Base-by-base conservation (phyloP, 2,329 filamentous ascomycete species). In the Uncinocarpus reesii region DNA sequence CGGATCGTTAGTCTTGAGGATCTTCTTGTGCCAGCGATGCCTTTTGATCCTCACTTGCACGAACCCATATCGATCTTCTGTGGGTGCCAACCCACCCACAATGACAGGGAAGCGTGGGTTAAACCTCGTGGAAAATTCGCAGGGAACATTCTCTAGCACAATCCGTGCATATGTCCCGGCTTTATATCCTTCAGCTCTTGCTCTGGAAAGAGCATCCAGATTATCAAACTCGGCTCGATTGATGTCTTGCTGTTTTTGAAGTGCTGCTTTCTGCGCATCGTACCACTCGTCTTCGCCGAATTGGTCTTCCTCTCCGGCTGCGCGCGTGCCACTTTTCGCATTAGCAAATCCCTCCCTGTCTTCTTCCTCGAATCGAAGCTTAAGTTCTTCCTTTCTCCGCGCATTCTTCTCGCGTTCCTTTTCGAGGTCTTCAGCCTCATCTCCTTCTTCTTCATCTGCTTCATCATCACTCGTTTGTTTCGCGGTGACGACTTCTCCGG, bases 261-360 rank as follows among this genome's bases (percentile, higher is more conserved):
- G 81, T 64, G 84, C 77, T 26, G 92, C 86, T 70, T 98, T 98
- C 63, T 98, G 92, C 23, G 85, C 80, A 62, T 96, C 92, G 63
- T 98, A 98, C 93, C 93, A 98, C 48, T 98, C 86, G 62, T 98
- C 92, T 66, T 98, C 92, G 45, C 89, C 92, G 60, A 94, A 96
- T 61, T 93, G 84, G 50, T 79, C 72, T 46, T 90, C 80, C 4
- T 80, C 73, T 55, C 87, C 84, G 54, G 79, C 74, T 29, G 83
- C 77, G 8, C 84, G 84, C 43, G 82, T 79, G 23, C 85, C 81
- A 62, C 93, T 93, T 66, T 92, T 87, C 60, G 93, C 93, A 59
- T 85, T 80, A 5, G 62, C 68, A 63, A 95, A 89, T 0, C 92
- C 92, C 62, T 98, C 92, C n/a, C 86, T 79, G 62, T 98, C 92